Evolutionary conservation across 2,329 filamentous ascomycete species (phyloP).

Genomic region (Sporothrix inflata): DNA sequence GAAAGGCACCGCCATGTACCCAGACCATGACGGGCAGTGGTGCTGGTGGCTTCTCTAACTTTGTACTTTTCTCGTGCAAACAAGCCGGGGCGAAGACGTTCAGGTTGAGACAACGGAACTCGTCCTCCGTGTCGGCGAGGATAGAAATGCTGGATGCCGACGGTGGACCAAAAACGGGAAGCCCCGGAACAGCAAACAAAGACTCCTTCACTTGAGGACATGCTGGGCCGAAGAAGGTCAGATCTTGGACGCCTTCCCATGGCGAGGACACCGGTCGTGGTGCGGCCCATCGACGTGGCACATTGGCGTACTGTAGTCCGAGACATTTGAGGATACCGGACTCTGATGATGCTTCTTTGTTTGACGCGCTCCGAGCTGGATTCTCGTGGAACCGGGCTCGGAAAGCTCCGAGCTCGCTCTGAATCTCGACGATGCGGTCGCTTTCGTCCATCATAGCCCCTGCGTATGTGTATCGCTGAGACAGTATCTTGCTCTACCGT

Average conservation of each 20-base stretch:
- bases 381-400: background rate
- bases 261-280: background rate
- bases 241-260: background rate
- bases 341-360: background rate
- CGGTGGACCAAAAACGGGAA: constrained; percentile 12
- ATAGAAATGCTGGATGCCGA: background rate
- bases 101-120: constrained; percentile 6
- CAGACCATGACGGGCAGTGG: constrained; percentile 5
- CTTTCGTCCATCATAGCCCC: background rate
- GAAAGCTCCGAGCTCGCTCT: background rate
- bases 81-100: constrained; percentile 7
- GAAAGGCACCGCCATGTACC: constrained; percentile 18
- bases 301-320: background rate
- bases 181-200: background rate
- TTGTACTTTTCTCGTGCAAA: background rate
- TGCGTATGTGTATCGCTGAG: too few species aligned
- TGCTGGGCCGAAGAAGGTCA: background rate
- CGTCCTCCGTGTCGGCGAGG: background rate
- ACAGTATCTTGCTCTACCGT: too few species aligned
- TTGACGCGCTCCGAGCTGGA: background rate
- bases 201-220: constrained; percentile 5
- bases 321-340: constrained; percentile 10
- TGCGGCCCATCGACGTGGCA: constrained; percentile 1
- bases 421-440: background rate
- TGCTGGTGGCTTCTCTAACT: background rate